Base-by-base conservation (phyloP, 106 monocot species). In the Posidonia australis region DNA sequence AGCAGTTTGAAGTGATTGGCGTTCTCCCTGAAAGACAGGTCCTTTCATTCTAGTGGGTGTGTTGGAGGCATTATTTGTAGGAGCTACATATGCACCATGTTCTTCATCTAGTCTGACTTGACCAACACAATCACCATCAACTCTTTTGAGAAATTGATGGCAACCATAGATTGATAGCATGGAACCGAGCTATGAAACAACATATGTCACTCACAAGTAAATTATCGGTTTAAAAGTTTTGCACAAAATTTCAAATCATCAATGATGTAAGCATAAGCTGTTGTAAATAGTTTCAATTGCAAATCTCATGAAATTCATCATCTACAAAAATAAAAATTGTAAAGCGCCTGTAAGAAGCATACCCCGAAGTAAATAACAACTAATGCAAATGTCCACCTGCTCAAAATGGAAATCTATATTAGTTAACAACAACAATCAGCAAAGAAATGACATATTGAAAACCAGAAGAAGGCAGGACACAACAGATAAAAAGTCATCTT, bases 361-460 rank as follows among this genome's bases (percentile, higher is more conserved):
- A 96, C 96, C 87, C 82, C 90, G 77, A 96, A 96, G 76, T 90
- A 96, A 44, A 82, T 21, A 17, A 84, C 86, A 12, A 96, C 84
- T 68, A 90, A 72, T 31, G 72, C 48, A 72, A 96, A 96, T 16
- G 96, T 96, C 96, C 94, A 96, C 80, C 96, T 96, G 82, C 12
- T 9, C 24, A 72, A 32, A 41, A 78, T 14, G 20, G 30, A 67
- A 72, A 41, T 29, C n/a, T 23, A 9, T 4, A 17, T 58, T 29
- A 58, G 16, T 58, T 2, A 16, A 12, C 27, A 28, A 5, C 27
- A 7, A 21, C 23, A 19, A 53, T 53, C 19, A 36, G 36, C 2
- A 36, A 36, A 4, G 2, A 36, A 36, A 36, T 36, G 36, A 36
- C 7, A 2, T 36, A 36, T 36, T 36, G n/a, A n/a, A n/a, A n/a